These are phyloP conservation scores for Venturia pyrina DNA, from an alignment of 2,329 filamentous ascomycete species.

Conservation along the genomic window DNA sequence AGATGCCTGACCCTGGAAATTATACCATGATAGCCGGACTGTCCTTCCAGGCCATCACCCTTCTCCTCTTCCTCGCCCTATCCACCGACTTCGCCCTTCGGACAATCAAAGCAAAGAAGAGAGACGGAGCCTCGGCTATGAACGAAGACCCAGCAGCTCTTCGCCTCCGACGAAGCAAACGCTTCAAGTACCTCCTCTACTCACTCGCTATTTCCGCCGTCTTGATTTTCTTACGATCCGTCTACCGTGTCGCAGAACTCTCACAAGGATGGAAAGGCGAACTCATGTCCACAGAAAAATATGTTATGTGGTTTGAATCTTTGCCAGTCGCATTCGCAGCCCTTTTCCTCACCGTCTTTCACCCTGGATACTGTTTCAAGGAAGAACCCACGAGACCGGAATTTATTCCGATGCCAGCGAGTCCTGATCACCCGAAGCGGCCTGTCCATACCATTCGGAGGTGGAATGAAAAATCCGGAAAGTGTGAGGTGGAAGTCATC, in stretches of 20 bases:
- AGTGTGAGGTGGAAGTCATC: slow-evolving; percentile 10
- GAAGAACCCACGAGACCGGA: neutral
- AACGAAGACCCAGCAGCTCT: slow-evolving; percentile 9
- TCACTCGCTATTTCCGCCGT: slow-evolving; percentile 15
- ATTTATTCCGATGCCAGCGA: neutral
- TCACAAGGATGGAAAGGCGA: slow-evolving; percentile 53
- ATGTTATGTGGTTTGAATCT: slow-evolving; percentile 50
- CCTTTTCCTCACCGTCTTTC: slow-evolving; percentile 8
- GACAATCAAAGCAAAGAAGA: slow-evolving; percentile 12
- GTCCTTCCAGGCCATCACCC: slow-evolving; percentile 33
- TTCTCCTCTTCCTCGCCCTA: slow-evolving; percentile 32
- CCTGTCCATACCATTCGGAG: slow-evolving; percentile 9
- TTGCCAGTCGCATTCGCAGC: slow-evolving; percentile 26
- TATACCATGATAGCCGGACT: slow-evolving; percentile 38
- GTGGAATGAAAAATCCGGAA: slow-evolving; percentile 12
- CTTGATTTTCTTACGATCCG: slow-evolving; percentile 19
- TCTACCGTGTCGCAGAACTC: slow-evolving; percentile 50
- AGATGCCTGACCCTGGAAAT: slow-evolving; percentile 22
- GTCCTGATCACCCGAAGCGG: neutral
- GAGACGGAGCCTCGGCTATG: slow-evolving; percentile 7
- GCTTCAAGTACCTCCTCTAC: slow-evolving; percentile 18
- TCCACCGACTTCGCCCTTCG: slow-evolving; percentile 26
- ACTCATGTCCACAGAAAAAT: slow-evolving; percentile 53
- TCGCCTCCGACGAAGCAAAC: slow-evolving; percentile 15
- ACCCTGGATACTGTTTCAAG: slow-evolving; percentile 11